Base-by-base conservation (phyloP, 1,284 basidiomycete species). In the Cryptococcus maquisensis region DNA sequence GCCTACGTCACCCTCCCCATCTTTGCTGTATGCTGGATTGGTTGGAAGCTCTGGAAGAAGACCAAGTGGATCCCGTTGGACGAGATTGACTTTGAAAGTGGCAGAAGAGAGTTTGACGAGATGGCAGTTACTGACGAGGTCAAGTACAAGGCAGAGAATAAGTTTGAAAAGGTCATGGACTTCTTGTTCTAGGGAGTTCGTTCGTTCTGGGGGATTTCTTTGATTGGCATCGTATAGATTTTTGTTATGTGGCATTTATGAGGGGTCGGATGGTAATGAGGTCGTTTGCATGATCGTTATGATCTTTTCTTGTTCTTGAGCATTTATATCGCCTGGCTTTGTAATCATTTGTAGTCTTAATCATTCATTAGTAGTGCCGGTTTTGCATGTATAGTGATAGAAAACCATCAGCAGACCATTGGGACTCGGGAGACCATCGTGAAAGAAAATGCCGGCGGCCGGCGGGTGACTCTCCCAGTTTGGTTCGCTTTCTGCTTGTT, bases 341-440 rank as follows among this genome's bases (percentile, higher is more conserved):
- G 82, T 85, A 7, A 83, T 87, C 54, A 84, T 84, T 0, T 84
- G 84, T 13, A 74, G 88, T 51, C 80, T 86, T 64, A 80, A 81
- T 47, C 88, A 85, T 85, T 55, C 68, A 72, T 50, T 57, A 72
- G 69, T 12, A 2, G 36, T 23, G 26, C 21, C 5, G 18, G 20
- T n/a, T n/a, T n/a, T n/a, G n/a, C n/a, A n/a, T n/a, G n/a, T n/a
- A n/a, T n/a, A n/a, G n/a, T n/a, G n/a, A n/a, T n/a, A n/a, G n/a
- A n/a, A n/a, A n/a, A n/a, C n/a, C n/a, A n/a, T n/a, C n/a, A n/a
- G n/a, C n/a, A n/a, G n/a, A n/a, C n/a, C n/a, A n/a, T n/a, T n/a
- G n/a, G n/a, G n/a, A n/a, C n/a, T n/a, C n/a, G n/a, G n/a, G n/a
- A n/a, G n/a, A n/a, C n/a, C n/a, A n/a, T n/a, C n/a, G n/a, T n/a